Evolutionary conservation across 345 rosid species (phyloP), one percentile per base, ranked within the genome.

Genomic region (Eucalyptus decipiens): DNA sequence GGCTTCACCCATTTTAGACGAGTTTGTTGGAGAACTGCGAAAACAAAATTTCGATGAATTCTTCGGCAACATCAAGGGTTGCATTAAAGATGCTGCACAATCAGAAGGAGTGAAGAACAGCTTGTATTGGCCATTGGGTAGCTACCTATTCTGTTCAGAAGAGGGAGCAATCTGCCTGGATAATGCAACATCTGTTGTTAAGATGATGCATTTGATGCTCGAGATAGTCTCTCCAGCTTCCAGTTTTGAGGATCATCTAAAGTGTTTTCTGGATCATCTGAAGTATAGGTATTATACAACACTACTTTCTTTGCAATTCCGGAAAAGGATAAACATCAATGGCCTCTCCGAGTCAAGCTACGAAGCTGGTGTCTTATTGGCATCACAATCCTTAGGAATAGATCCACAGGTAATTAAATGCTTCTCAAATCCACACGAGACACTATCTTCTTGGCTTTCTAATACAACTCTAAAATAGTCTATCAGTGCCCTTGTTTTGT

Each of bases 121-220:
- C 28, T 88, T 43, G 37, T 96, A 93, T 76, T 95, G 92, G 94
- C 99, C 99, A 37, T 94, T 94, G 52, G 99, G 99, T 81, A 95
- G 92, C 89, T 95, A 94, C 69, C 87, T 96, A 50, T 95, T 97
- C 90, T 95, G 97, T 72, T 94, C 98, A 19, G 94, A 92, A 85
- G 92, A 91, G 11, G 99, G 99, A 69, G 98, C 94, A n/a, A 89
- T 97, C 24, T 97, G 99, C 42, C 69, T 97, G 69, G 97, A 97
- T 42, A 94, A 94, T 67, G 93, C 95, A 8, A 85, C 85, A 18
- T 94, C 96, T 37, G 92, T 97, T 50, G 87, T 93, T 45, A 89
- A 86, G 90, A 91, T 96, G 94, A 92, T 97, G 97, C 88, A 93
- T 89, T 89, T 91, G 90, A 62, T 95, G 92, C 90, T 95, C 28